Evolutionary conservation across 2,329 filamentous ascomycete species (phyloP), one percentile per base, ranked within the genome.

Genomic region (Pseudovirgaria hyperparasitica): DNA sequence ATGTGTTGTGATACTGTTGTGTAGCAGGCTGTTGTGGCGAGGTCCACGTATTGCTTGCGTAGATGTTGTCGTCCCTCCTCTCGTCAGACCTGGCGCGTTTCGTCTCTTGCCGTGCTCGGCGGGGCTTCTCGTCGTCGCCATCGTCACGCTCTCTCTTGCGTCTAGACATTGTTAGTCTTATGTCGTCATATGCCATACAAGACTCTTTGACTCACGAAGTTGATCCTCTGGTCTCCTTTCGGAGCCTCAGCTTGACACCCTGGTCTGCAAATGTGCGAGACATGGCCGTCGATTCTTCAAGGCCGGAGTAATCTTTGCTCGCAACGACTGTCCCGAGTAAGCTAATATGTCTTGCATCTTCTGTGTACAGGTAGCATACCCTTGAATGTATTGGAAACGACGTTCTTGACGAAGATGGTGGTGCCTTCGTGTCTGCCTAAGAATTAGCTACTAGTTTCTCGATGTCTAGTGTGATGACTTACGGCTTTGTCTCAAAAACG

Each of bases 201-300:
- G 22, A 23, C 19, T 12, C 13, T 22, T 6, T 15, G 12, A 27
- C 16, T 18, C 19, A 36, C 19, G 31, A 28, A 34, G 44, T 43
- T 32, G 45, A 40, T 9, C 42, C 40, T 19, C 81, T 67, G 23
- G 81, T 78, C 51, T 92, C 84, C 49, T 92, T 92, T 29, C 84
- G 72, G 24, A 92, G 65, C 27, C 84, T 69, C 17, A 93, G 60
- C 27, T 82, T 76, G 9, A 92, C 81, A 6, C 85, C 85, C 48
- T 92, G 84, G 42, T 92, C 84, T 37, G 79, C 80, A 51, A 93
- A 87, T 0, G 78, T 75, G 27, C 82, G 69, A 1, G 84, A 90
- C 22, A 92, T 57, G 39, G 76, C 73, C 0, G 82, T 90, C 2
- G 82, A 92, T 50, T 87, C 80, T 23, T 71, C 65, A 70, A 90